phyloP scores from a whole-genome alignment of 2,329 filamentous ascomycete genomes.

The Colletotrichum noveboracense region DNA sequence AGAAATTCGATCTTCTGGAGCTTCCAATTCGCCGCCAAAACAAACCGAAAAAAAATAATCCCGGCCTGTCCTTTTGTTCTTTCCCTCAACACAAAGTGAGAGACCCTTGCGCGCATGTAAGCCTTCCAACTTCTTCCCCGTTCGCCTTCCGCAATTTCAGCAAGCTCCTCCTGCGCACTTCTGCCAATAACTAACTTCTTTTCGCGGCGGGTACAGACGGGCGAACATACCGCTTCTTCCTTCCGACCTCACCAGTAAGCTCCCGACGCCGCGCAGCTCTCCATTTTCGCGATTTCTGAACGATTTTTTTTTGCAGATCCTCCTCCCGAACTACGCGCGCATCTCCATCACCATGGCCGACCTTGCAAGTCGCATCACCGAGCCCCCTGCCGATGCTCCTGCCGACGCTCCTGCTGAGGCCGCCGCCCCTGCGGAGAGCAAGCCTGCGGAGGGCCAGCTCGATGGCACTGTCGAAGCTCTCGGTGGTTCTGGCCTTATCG shows the following conservation, averaged over 20 bases:
- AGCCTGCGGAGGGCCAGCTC: slow-evolving; percentile 28
- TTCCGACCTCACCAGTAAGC: background rate
- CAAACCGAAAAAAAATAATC: background rate
- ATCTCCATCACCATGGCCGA: slow-evolving; percentile 45
- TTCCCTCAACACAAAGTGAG: background rate
- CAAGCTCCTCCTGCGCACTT: background rate
- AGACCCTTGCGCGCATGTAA: background rate
- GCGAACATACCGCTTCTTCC: slow-evolving; percentile 8
- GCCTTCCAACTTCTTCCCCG: background rate
- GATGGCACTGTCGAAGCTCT: slow-evolving; percentile 40
- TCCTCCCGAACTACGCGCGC: background rate
- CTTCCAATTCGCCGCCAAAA: background rate
- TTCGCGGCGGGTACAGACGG: background rate
- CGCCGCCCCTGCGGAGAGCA: slow-evolving; percentile 23
- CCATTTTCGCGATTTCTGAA: slow-evolving; percentile 1
- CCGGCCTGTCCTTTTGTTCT: background rate
- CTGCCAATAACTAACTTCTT: slow-evolving; percentile 1
- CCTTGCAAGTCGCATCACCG: slow-evolving; percentile 56
- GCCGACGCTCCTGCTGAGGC: slow-evolving; percentile 25
- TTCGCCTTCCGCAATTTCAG: background rate
- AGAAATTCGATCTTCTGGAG: slow-evolving; percentile 1
- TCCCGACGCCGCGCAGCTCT: slow-evolving; percentile 20
- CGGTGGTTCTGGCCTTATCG: slow-evolving; percentile 61
- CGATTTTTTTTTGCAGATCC: background rate
- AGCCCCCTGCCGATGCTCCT: slow-evolving; percentile 34